Base-by-base conservation (phyloP, 768 basidiomycete species). In the Collybia sordida region DNA sequence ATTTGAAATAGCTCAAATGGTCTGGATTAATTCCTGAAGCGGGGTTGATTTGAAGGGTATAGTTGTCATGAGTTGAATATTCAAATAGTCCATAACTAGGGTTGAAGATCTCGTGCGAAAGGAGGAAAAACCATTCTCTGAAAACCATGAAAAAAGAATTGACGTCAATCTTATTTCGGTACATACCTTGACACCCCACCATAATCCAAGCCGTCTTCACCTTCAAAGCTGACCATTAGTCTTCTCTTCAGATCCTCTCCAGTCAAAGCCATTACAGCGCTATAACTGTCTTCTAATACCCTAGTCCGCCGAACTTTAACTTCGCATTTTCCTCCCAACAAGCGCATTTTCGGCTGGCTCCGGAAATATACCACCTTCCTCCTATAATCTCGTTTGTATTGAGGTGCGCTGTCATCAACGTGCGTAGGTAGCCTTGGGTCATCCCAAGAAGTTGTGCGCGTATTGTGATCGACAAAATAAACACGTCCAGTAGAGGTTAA, bases 381-480 rank as follows among this genome's bases (percentile, higher is more conserved):
- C 55, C 93, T 75, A 65, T 95, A 96, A 70, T 96, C 93, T 54
- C 91, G 86, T 70, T 95, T 94, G 70, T 94, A 95, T 69, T 95
- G 92, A n/a, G 93, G 93, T 3, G 91, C 91, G 68, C 85, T 90
- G 56, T 88, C 85, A 61, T 93, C 91, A 42, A 93, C 73, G 53
- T 85, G 81, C 1, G 82, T 85, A 0, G 93, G 93, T 45, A 94
- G 67, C 44, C 93, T 82, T 17, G 93, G 93, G 65, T 96, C 93
- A 62, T 95, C 93, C 93, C 93, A 95, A 5, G 90, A 83, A 14
- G 93, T 95, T 15, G 92, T 92, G 46, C 88, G 79, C 34, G 86
- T 88, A 55, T 88, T 94, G 69, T 96, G 93, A 64, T 95, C 93
- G 12, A 95, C 93, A 58, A 93, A 96, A 69, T 96, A 96, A 15